phyloP scores from a whole-genome alignment of 371 early-diverging fungal species.

The Actinomucor elegans region DNA sequence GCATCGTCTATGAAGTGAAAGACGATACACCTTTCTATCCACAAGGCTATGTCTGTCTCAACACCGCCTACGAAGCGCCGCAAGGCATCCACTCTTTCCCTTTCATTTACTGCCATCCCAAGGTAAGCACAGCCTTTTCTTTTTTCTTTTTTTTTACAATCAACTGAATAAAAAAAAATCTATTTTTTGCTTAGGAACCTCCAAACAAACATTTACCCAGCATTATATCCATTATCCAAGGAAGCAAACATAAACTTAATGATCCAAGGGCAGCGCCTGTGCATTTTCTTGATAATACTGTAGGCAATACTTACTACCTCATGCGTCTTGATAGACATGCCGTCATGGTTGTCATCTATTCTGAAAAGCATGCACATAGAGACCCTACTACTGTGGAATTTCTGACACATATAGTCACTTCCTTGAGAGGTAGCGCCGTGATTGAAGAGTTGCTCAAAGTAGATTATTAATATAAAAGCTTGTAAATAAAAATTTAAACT shows the following conservation, averaged over 20 bases:
- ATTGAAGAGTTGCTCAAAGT: conserved; percentile 37
- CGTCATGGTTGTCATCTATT: conserved; percentile 58
- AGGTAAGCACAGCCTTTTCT: no score
- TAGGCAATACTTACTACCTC: conserved; percentile 61
- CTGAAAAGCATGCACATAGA: conserved; percentile 53
- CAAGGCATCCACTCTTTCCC: conserved; percentile 69
- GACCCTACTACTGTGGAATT: conserved; percentile 58
- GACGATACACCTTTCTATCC: conserved; percentile 49
- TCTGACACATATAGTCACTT: conserved; percentile 40
- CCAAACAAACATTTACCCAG: conserved; percentile 64
- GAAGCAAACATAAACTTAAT: conserved; percentile 44
- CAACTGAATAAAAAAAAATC: no score
- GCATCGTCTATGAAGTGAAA: conserved; percentile 59
- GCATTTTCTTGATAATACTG: conserved; percentile 57
- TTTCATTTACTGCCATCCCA: conserved; percentile 65
- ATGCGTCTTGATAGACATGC: conserved; percentile 59
- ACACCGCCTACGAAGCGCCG: conserved; percentile 56
- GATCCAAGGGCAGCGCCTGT: conserved; percentile 41
- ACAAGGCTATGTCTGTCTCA: conserved; percentile 54
- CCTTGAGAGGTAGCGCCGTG: conserved; percentile 37
- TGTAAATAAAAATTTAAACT: no score
- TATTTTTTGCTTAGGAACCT: conserved; percentile 35
- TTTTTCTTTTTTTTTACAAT: not conserved
- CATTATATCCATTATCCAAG: conserved; percentile 66
- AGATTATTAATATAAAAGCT: no score